These are phyloP conservation scores for Metschnikowia amazonensis DNA, from an alignment of 805 yeast species.

Conservation along the genomic window DNA sequence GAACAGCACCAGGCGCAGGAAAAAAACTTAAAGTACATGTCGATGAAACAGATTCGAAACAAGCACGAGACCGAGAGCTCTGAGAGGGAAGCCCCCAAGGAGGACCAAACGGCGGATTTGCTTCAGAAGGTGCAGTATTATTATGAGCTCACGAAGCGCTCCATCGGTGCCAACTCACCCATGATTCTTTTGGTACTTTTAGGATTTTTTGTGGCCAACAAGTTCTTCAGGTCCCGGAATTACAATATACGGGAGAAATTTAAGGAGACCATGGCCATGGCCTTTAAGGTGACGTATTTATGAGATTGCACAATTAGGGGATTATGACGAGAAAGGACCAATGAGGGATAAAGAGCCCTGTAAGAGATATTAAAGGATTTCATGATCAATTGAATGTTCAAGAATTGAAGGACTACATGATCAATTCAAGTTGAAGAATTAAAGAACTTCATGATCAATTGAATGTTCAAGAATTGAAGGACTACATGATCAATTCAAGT, in stretches of 20 bases:
- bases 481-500: no score
- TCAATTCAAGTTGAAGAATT: no score
- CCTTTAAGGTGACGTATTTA: slow-evolving; percentile 41
- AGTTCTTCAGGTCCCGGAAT: slow-evolving; percentile 22
- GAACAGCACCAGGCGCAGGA: slow-evolving; percentile 17
- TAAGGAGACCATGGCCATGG: slow-evolving; percentile 39
- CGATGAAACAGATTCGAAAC: slow-evolving; percentile 28
- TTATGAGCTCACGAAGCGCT: slow-evolving; percentile 19
- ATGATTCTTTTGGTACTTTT: slow-evolving; percentile 23
- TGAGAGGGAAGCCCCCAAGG: not conserved
- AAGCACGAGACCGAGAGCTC: slow-evolving; percentile 9
- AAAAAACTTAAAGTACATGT: slow-evolving; percentile 27
- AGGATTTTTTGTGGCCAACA: slow-evolving; percentile 20
- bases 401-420: no score
- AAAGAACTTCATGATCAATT: no score
- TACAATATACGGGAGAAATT: slow-evolving; percentile 29
- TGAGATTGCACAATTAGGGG: not conserved
- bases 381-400: no score
- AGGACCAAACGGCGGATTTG: slow-evolving; percentile 1
- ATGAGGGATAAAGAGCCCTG: no score
- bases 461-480: no score
- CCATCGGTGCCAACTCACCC: slow-evolving; percentile 28
- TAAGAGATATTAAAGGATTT: no score
- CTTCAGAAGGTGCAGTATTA: slow-evolving; percentile 4
- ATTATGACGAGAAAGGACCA: no score